Evolutionary conservation across 2,329 filamentous ascomycete species (phyloP).

Genomic region (Alternaria ethzedia): DNA sequence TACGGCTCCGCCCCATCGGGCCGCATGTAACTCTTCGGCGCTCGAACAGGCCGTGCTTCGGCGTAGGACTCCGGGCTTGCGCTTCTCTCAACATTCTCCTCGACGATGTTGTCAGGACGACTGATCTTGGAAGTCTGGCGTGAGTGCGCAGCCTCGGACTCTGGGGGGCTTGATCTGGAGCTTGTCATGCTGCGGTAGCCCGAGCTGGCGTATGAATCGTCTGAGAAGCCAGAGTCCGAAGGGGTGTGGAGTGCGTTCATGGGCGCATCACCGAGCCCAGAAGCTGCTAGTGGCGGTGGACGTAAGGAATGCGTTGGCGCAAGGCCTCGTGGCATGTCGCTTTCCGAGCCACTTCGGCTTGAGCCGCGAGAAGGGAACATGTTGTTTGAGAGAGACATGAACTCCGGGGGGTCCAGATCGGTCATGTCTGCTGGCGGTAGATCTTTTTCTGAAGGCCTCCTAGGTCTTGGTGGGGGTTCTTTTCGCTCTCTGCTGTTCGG

Average conservation of each 20-base stretch:
- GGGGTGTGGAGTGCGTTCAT: slow-evolving; percentile 45
- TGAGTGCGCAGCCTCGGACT: slow-evolving; percentile 45
- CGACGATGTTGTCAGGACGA: slow-evolving; percentile 27
- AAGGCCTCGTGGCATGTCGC: slow-evolving; percentile 6
- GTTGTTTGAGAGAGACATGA: slow-evolving; percentile 25
- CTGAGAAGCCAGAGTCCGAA: slow-evolving; percentile 50
- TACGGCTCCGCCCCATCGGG: slow-evolving; percentile 29
- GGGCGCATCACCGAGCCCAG: slow-evolving; percentile 30
- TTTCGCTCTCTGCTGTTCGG: slow-evolving; percentile 30
- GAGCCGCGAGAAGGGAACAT: slow-evolving; percentile 32
- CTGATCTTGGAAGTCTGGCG: slow-evolving; percentile 39
- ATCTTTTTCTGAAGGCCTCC: slow-evolving; percentile 38
- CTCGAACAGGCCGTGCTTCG: slow-evolving; percentile 25
- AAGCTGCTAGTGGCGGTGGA: slow-evolving; percentile 30
- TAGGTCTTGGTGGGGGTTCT: slow-evolving; percentile 28
- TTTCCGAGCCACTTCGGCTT: slow-evolving; percentile 29
- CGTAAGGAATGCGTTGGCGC: slow-evolving; percentile 16
- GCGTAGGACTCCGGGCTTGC: slow-evolving; percentile 40
- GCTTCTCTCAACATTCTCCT: slow-evolving; percentile 34
- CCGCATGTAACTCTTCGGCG: slow-evolving; percentile 27
- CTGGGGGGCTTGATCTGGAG: slow-evolving; percentile 48
- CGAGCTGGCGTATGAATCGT: slow-evolving; percentile 46
- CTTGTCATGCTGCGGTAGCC: slow-evolving; percentile 44
- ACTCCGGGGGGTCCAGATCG: slow-evolving; percentile 26
- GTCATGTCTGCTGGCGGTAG: slow-evolving; percentile 25